Evolutionary conservation across 2,329 filamentous ascomycete species (phyloP), one percentile per base, ranked within the genome.

Genomic region (Aspergillus persii): DNA sequence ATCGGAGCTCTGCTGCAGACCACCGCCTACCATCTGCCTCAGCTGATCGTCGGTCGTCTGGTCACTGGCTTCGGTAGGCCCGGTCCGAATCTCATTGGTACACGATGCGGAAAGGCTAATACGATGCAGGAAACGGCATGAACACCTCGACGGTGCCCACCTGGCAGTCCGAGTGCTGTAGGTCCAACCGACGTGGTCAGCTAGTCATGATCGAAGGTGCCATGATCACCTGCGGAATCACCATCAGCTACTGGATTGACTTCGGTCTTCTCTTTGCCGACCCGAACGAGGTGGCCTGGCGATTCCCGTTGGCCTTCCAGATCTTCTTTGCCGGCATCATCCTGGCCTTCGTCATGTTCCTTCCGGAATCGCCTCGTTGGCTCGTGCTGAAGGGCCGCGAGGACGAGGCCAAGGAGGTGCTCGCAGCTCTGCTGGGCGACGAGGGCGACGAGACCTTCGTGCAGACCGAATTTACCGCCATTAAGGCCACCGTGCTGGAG

Each of bases 311-410:
- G 53, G 81, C 80, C 7, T 83, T 86, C 68, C 84, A 86, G 69
- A 84, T 84, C 62, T 66, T 84, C 36, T 82, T 86, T 55, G 83
- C 83, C 0, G 58, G 82, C 2, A 74, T 85, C 39, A 83, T 85
- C 29, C 73, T 82, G 51, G 67, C 61, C 18, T 76, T 80, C 50
- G 78, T 84, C 41, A 73, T 81, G 56, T 75, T 76, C 12, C 74
- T 86, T 1, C 84, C 84, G 9, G 84, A 87, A 65, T 84, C 82
- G 0, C 84, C 84, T 8, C 79, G 84, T 54, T 86, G 83, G 81
- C 75, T 87, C 6, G 80, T 86, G 29, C 69, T 85, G 51, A 83
- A 84, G 67, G 83, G 83, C 46, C 76, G 78, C 12, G 81, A 84
- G 61, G 79, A 84, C 23, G 79, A 83, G 63, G 81, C 82, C 0